phyloP scores from a whole-genome alignment of 768 basidiomycete genomes.

The Lactarius tabidus region DNA sequence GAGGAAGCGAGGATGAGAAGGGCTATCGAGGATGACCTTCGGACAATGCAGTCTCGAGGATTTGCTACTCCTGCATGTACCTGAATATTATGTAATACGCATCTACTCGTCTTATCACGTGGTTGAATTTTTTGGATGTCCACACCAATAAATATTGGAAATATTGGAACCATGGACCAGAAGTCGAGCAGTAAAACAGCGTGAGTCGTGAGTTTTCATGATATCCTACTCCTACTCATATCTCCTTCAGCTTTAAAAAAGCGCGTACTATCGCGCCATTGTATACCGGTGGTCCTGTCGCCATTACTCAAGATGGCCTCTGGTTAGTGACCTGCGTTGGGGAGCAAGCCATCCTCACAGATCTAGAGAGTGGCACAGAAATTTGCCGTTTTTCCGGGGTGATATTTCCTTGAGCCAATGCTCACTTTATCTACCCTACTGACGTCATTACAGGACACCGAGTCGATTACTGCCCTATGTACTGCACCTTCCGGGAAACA shows the following conservation, averaged over 20 bases:
- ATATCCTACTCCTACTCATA: too few species aligned
- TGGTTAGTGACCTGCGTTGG: slow-evolving; percentile 83
- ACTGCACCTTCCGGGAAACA: slow-evolving; percentile 71
- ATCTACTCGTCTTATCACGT: not conserved
- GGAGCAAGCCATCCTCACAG: slow-evolving; percentile 81
- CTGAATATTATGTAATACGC: not conserved
- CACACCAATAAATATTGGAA: not conserved
- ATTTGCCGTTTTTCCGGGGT: slow-evolving; percentile 85
- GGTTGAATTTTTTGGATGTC: not conserved
- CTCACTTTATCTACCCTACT: slow-evolving; percentile 10
- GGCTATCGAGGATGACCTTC: slow-evolving; percentile 48
- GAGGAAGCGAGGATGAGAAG: slow-evolving; percentile 46
- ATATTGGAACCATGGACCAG: slow-evolving; percentile 17
- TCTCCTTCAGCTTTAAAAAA: slow-evolving; percentile 68
- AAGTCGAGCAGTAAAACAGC: slow-evolving; percentile 54
- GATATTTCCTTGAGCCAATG: slow-evolving; percentile 34
- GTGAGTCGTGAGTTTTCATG: slow-evolving; percentile 37
- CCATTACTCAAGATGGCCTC: slow-evolving; percentile 71
- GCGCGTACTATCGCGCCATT: slow-evolving; percentile 67
- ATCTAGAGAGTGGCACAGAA: slow-evolving; percentile 65
- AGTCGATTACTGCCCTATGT: slow-evolving; percentile 79
- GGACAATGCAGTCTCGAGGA: slow-evolving; percentile 30
- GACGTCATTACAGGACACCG: slow-evolving; percentile 62
- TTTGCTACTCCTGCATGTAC: not conserved
- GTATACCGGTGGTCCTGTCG: slow-evolving; percentile 85